phyloP scores from a whole-genome alignment of 2,329 filamentous ascomycete genomes.

The Fusarium camptoceras region DNA sequence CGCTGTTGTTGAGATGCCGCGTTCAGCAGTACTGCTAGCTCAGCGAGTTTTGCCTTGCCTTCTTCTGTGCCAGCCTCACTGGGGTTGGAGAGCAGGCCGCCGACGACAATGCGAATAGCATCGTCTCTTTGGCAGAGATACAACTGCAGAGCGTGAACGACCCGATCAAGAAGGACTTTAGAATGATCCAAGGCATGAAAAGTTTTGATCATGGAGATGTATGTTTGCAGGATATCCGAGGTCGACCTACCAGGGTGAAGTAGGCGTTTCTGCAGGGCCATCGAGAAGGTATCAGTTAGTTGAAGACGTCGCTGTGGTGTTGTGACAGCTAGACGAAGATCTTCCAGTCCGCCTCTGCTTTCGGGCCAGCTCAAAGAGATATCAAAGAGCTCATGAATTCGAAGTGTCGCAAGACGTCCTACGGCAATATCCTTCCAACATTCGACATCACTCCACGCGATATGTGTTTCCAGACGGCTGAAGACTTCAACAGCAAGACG shows the following conservation, averaged over 20 bases:
- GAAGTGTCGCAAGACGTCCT: conserved; percentile 73
- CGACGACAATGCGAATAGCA: conserved; percentile 81
- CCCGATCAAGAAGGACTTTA: conserved; percentile 80
- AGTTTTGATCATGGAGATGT: conserved; percentile 82
- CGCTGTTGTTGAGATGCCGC: conserved; percentile 68
- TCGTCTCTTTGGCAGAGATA: conserved; percentile 83
- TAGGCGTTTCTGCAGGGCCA: conserved; percentile 72
- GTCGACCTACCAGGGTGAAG: conserved; percentile 82
- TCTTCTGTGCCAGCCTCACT: conserved; percentile 62
- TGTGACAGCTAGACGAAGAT: conserved; percentile 77
- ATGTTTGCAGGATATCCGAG: conserved; percentile 78
- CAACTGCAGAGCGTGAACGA: conserved; percentile 78
- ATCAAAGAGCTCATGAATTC: conserved; percentile 80
- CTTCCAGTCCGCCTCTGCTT: conserved; percentile 77
- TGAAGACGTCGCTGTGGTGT: conserved; percentile 75
- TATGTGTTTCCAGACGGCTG: conserved; percentile 56
- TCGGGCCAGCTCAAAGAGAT: conserved; percentile 81
- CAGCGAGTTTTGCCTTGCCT: conserved; percentile 67
- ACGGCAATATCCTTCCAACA: conserved; percentile 79
- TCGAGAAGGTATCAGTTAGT: conserved; percentile 76
- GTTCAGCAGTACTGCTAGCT: conserved; percentile 75
- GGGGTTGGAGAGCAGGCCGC: conserved; percentile 74
- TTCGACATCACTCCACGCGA: conserved; percentile 69
- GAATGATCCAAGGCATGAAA: conserved; percentile 82
- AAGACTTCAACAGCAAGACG: conserved; percentile 73